Base-by-base conservation (phyloP, 495 filamentous ascomycete species). In the Xylaria bambusicola region DNA sequence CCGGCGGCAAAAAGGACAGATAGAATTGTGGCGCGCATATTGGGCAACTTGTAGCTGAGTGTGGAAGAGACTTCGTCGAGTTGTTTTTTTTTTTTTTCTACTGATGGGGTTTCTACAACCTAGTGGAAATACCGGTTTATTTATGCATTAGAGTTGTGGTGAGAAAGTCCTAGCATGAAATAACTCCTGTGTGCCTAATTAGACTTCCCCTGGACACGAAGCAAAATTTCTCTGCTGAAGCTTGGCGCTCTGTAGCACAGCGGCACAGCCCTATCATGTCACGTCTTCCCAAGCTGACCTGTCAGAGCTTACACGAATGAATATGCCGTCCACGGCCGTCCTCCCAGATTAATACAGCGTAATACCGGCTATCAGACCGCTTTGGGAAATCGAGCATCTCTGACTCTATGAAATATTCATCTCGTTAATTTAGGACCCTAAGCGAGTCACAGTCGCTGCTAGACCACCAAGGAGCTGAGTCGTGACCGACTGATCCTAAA, bases 181-280 rank as follows among this genome's bases (percentile, higher is more conserved):
- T 15, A 15, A 20, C 17, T 44, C 40, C 40, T 44, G 13, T 44
- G 40, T 44, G 40, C 40, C 17, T 44, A 44, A 44, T 44, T 20
- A n/a, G 6, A n/a, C 40, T 44, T 15, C 13, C 40, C 40, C 18
- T 44, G 40, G 15, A 44, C 17, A 44, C 40, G 18, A 44, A 4
- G 13, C 40, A 44, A 44, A 7, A 15, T 20, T n/a, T 44, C 40
- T 33, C 31, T 6, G 31, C 31, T 5, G 31, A 33, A 33, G 31
- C 31, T 33, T 33, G 31, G 31, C 31, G 31, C 31, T 33, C 31
- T 33, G 31, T 33, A 44, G 40, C 40, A 44, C 18, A 44, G 40
- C 40, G 40, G 40, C 40, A 44, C 40, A 44, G 40, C 40, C 40
- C 40, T 44, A 44, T 44, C 40, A 44, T 44, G 40, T 44, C 40